Evolutionary conservation across 2,329 filamentous ascomycete genomes (phyloP).

Genomic region (Cladosporium sp.): DNA sequence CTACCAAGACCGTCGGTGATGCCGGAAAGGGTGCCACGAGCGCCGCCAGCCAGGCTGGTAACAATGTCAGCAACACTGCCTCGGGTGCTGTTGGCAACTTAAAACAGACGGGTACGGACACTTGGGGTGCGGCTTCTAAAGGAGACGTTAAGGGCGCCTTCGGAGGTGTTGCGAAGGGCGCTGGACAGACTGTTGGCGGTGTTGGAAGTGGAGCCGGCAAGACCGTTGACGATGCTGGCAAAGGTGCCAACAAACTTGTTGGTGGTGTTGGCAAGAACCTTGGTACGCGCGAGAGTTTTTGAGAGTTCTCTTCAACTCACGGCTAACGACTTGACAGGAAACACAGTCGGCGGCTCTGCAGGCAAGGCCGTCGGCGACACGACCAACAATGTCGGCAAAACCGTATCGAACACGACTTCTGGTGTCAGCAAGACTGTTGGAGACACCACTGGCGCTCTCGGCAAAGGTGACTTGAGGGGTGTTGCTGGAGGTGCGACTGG

Average conservation of each 20-base stretch:
- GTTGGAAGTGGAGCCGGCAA: constrained; percentile 29
- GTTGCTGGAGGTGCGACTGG: constrained; percentile 40
- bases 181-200: constrained; percentile 35
- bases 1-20: constrained; percentile 40
- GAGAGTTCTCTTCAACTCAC: background rate
- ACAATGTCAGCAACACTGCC: constrained; percentile 38
- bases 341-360: constrained; percentile 32
- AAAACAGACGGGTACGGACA: constrained; percentile 31
- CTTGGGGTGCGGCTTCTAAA: constrained; percentile 28
- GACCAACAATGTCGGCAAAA: constrained; percentile 45
- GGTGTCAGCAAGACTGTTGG: constrained; percentile 45
- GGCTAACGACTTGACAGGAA: constrained; percentile 1
- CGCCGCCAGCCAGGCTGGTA: constrained; percentile 20
- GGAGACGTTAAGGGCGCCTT: constrained; percentile 35
- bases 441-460: constrained; percentile 47
- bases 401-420: constrained; percentile 41
- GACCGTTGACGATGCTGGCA: constrained; percentile 23
- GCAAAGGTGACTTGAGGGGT: constrained; percentile 44
- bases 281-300: background rate
- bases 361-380: constrained; percentile 42
- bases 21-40: constrained; percentile 32
- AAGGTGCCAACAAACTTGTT: constrained; percentile 17
- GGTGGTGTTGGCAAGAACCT: constrained; percentile 20
- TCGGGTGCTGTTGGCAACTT: constrained; percentile 31
- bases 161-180: constrained; percentile 24